These are phyloP conservation scores for Fusarium sp. DNA, from an alignment of 2,329 filamentous ascomycete genomes.

Conservation along the genomic window DNA sequence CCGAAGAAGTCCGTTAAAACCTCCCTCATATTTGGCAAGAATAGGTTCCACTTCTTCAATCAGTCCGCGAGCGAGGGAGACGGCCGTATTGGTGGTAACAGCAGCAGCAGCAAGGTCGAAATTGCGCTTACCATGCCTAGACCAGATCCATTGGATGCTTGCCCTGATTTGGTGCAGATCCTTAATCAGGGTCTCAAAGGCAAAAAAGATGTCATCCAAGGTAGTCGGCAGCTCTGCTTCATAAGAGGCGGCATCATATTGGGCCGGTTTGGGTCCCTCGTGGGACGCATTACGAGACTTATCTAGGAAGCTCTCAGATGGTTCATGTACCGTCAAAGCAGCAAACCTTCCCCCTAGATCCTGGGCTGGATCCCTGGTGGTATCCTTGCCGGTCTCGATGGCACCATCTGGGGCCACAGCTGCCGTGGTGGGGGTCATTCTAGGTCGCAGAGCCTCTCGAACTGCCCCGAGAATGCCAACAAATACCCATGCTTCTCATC, in stretches of 20 bases:
- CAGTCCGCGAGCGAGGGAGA: conserved; percentile 49
- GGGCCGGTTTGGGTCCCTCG: not conserved
- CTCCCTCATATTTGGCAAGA: conserved; percentile 35
- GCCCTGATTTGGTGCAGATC: conserved; percentile 47
- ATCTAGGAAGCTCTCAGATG: conserved; percentile 42
- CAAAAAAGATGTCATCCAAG: conserved; percentile 45
- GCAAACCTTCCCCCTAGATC: not conserved
- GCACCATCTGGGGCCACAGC: not conserved
- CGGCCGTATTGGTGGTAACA: conserved; percentile 53
- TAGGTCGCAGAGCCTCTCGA: conserved; percentile 45
- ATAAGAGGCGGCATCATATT: conserved; percentile 37
- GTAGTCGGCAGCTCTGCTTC: conserved; percentile 45
- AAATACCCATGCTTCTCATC: conserved; percentile 48
- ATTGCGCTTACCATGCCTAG: conserved; percentile 22
- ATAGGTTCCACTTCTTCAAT: conserved; percentile 46
- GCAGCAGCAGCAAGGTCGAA: conserved; percentile 50
- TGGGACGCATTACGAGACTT: conserved; percentile 37
- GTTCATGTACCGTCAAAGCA: not conserved
- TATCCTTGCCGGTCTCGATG: conserved; percentile 50
- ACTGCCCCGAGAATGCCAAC: conserved; percentile 52
- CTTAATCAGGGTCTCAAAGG: conserved; percentile 43
- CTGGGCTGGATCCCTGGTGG: not conserved
- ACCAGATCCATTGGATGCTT: conserved; percentile 47
- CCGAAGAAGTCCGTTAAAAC: not conserved
- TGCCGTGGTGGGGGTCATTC: conserved; percentile 10